phyloP scores from a whole-genome alignment of 2,329 filamentous ascomycete species.

The Trichoderma semiorbis region DNA sequence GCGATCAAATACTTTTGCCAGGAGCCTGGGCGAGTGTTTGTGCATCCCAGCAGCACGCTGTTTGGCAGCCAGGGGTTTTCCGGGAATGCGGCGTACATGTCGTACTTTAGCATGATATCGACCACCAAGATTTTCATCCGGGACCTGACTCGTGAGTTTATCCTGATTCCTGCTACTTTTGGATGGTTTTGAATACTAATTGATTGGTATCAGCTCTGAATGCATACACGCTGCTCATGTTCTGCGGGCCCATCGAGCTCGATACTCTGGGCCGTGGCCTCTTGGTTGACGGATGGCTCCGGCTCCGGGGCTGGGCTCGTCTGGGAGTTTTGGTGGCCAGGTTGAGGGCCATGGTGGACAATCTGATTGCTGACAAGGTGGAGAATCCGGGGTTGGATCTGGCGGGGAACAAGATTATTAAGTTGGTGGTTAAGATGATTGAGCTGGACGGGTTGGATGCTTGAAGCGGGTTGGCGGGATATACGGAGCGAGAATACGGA shows the following conservation, averaged over 20 bases:
- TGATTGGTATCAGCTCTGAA: slow-evolving; percentile 66
- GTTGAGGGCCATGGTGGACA: slow-evolving; percentile 81
- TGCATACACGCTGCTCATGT: slow-evolving; percentile 81
- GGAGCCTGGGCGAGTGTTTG: slow-evolving; percentile 82
- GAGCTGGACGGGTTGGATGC: slow-evolving; percentile 85
- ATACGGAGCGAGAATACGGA: background rate
- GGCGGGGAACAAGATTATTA: slow-evolving; percentile 64
- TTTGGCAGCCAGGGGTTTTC: slow-evolving; percentile 80
- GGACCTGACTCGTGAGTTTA: slow-evolving; percentile 75
- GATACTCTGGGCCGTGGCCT: slow-evolving; percentile 85
- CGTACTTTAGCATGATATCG: slow-evolving; percentile 88
- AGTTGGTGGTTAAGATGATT: slow-evolving; percentile 73
- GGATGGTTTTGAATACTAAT: background rate
- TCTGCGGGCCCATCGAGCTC: slow-evolving; percentile 78
- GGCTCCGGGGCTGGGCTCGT: slow-evolving; percentile 84
- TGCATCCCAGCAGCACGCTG: slow-evolving; percentile 83
- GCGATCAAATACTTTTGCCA: slow-evolving; percentile 92
- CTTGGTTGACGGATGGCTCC: slow-evolving; percentile 87
- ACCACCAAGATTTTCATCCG: slow-evolving; percentile 90
- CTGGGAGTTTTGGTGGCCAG: slow-evolving; percentile 87
- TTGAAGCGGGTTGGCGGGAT: slow-evolving; percentile 26
- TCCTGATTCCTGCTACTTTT: background rate
- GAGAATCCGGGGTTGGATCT: slow-evolving; percentile 66
- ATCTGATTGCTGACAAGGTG: slow-evolving; percentile 74
- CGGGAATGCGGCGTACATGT: slow-evolving; percentile 71